Evolutionary conservation across 2,329 filamentous ascomycete species (phyloP).

Genomic region (Monilinia laxa): DNA sequence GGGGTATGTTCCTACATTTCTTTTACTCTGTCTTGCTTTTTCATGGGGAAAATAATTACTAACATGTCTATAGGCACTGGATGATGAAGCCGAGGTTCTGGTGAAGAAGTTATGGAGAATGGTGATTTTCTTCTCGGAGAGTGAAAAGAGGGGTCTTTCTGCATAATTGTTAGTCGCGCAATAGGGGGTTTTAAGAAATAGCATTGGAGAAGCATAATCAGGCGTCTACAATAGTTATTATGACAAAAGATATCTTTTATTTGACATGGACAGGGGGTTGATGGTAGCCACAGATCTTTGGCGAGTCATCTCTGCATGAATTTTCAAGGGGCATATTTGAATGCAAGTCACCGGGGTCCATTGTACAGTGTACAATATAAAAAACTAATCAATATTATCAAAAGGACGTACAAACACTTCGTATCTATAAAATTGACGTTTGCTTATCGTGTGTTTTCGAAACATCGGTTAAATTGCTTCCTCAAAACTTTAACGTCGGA

Average conservation of each 20-base stretch:
- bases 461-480: too few species aligned
- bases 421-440: neutral
- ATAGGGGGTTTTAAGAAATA: neutral
- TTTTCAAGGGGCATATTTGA: neutral
- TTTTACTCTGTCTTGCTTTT: neutral
- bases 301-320: neutral
- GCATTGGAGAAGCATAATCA: neutral
- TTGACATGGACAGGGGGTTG: neutral
- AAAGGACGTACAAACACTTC: neutral
- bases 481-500: too few species aligned
- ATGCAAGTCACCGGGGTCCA: neutral
- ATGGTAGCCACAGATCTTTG: neutral
- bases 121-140: slow-evolving; percentile 97
- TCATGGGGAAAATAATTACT: neutral
- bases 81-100: slow-evolving; percentile 90
- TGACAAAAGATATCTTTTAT: neutral
- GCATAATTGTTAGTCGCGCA: slow-evolving; percentile 46
- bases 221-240: neutral
- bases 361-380: neutral
- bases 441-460: neutral
- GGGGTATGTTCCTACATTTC: slow-evolving; percentile 57
- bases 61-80: slow-evolving; percentile 62
- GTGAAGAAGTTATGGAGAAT: slow-evolving; percentile 98
- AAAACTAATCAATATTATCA: neutral
- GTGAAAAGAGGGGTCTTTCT: slow-evolving; percentile 83